Evolutionary conservation across 2,329 filamentous ascomycete species (phyloP).

Genomic region (Fusarium sp.): DNA sequence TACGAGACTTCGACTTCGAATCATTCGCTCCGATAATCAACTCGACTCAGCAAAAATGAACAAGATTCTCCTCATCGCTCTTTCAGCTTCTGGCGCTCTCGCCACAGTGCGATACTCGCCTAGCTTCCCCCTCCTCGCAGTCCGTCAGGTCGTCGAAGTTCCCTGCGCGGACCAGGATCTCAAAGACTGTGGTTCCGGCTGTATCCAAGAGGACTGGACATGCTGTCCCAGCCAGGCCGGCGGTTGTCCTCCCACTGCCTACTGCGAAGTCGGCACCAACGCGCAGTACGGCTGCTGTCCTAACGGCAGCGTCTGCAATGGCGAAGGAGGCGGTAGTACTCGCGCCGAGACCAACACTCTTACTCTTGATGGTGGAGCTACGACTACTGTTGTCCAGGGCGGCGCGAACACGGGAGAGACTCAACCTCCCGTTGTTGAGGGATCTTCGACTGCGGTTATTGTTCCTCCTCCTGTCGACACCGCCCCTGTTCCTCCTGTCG

Average conservation of each 20-base stretch:
- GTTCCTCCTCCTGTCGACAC: slow-evolving; percentile 1
- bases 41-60: slow-evolving; percentile 25
- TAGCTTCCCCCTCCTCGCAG: slow-evolving; percentile 28
- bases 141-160: slow-evolving; percentile 39
- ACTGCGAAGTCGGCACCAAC: slow-evolving; percentile 46
- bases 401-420: not conserved
- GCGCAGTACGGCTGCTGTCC: slow-evolving; percentile 49
- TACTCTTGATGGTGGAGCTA: slow-evolving; percentile 16
- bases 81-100: slow-evolving; percentile 37
- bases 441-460: slow-evolving; percentile 16
- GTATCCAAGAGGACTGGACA: slow-evolving; percentile 45
- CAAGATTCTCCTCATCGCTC: slow-evolving; percentile 42
- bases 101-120: slow-evolving; percentile 27
- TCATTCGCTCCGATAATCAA: slow-evolving; percentile 6
- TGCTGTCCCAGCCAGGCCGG: slow-evolving; percentile 48
- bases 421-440: slow-evolving; percentile 16
- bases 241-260: slow-evolving; percentile 43
- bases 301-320: slow-evolving; percentile 44
- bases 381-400: slow-evolving; percentile 13
- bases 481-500: not conserved
- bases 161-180: slow-evolving; percentile 41
- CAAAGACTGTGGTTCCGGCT: slow-evolving; percentile 48
- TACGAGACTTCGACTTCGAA: slow-evolving; percentile 1
- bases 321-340: slow-evolving; percentile 43
- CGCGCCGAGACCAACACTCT: slow-evolving; percentile 26